phyloP scores from a whole-genome alignment of 73 alveolate genomes.

The Paramecium primaurelia region DNA sequence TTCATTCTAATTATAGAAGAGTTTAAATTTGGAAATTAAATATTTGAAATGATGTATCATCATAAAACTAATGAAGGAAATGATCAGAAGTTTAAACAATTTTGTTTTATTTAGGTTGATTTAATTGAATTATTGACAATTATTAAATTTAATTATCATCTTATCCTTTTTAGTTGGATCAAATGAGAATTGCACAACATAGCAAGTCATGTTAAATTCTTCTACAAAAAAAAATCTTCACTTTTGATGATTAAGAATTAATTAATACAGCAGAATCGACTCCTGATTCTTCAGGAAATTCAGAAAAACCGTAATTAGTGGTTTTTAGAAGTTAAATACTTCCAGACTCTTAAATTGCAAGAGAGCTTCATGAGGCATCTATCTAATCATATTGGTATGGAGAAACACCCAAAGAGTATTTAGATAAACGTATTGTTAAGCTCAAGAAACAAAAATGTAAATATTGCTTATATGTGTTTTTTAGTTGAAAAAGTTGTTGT shows the following conservation, averaged over 20 bases:
- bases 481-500: constrained; percentile 14
- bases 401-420: neutral
- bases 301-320: neutral
- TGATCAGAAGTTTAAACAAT: neutral
- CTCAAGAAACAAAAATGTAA: neutral
- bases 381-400: neutral
- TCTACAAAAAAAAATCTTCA: neutral
- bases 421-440: neutral
- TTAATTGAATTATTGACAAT: neutral
- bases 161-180: neutral
- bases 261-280: neutral
- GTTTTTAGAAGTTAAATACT: neutral
- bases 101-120: neutral
- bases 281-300: neutral
- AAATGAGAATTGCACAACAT: neutral
- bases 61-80: neutral
- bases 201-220: neutral
- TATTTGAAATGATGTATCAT: neutral
- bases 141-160: neutral
- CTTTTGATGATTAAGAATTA: neutral
- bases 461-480: neutral
- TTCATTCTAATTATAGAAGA: neutral
- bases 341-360: neutral
- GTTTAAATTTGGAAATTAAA: neutral
- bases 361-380: constrained; percentile 6